Evolutionary conservation across 805 yeast species (phyloP).

Genomic region (Priceomyces carsonii): DNA sequence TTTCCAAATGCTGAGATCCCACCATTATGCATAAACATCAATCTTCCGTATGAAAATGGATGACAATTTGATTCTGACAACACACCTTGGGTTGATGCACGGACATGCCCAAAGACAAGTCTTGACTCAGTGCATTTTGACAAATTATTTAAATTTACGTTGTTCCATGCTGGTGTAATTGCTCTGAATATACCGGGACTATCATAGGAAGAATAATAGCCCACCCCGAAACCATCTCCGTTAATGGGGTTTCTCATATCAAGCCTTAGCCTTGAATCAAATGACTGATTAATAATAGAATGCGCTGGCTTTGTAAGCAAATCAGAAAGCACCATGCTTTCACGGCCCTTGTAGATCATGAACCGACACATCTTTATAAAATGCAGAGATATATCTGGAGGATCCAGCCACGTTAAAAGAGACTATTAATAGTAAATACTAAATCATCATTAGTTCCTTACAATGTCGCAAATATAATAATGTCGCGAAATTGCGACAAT

Average conservation of each 20-base stretch:
- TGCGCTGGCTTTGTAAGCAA: slow-evolving; percentile 93
- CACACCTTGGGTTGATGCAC: slow-evolving; percentile 96
- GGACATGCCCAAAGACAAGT: slow-evolving; percentile 89
- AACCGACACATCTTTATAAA: slow-evolving; percentile 92
- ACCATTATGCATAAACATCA: slow-evolving; percentile 98
- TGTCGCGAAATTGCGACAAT: too few relatives aligned
- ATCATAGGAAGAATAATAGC: slow-evolving; percentile 64
- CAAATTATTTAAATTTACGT: slow-evolving; percentile 79
- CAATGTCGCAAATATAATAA: too few relatives aligned
- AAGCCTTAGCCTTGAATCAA: slow-evolving; percentile 82
- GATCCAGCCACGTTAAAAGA: too few relatives aligned
- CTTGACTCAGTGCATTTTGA: slow-evolving; percentile 85
- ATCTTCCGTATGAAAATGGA: slow-evolving; percentile 83
- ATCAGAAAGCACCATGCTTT: slow-evolving; percentile 83
- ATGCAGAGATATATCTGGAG: too few relatives aligned
- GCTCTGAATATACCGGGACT: slow-evolving; percentile 94
- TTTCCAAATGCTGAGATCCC: slow-evolving; percentile 71
- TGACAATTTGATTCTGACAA: slow-evolving; percentile 95
- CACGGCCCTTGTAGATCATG: slow-evolving; percentile 87
- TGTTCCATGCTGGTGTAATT: slow-evolving; percentile 98
- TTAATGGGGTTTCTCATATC: slow-evolving; percentile 92
- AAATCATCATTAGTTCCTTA: too few relatives aligned
- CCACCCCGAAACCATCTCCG: slow-evolving; percentile 98
- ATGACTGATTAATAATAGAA: slow-evolving; percentile 94
- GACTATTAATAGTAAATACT: too few relatives aligned